Percentiles rank a stretch among this genome's conserved stretches.
Evolutionary conservation across 1,284 basidiomycete genomes (phyloP).

Genomic region (Rhodotorula mucilaginosa): DNA sequence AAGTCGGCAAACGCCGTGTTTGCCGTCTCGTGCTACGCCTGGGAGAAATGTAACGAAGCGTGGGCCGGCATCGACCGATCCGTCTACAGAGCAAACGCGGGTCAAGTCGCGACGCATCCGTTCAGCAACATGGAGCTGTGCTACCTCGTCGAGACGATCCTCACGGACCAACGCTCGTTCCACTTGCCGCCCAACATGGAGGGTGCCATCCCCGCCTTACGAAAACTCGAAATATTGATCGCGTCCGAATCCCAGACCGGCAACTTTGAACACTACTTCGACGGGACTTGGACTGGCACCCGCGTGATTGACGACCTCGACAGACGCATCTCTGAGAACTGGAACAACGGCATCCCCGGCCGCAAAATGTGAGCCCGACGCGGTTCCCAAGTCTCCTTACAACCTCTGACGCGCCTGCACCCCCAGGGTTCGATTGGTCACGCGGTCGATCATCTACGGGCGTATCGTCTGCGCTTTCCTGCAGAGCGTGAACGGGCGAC

Average conservation of each 20-base stretch:
- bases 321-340: not conserved
- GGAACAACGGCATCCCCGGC: not conserved
- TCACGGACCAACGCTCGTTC: too few relatives aligned
- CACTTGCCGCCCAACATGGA: too few relatives aligned
- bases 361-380: not conserved
- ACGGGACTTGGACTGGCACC: not conserved
- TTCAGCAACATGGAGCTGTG: too few relatives aligned
- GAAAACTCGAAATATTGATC: not conserved
- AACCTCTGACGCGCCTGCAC: too few relatives aligned
- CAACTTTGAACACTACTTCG: not conserved
- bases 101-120: too few relatives aligned
- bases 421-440: not conserved
- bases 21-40: too few relatives aligned
- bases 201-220: too few relatives aligned
- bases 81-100: too few relatives aligned
- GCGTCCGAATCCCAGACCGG: not conserved
- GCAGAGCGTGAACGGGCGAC: not conserved
- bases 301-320: constrained; percentile 1
- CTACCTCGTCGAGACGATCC: too few relatives aligned
- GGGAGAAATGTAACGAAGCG: too few relatives aligned
- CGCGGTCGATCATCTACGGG: not conserved
- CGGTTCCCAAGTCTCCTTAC: not conserved
- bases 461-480: not conserved
- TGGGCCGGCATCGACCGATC: too few relatives aligned
- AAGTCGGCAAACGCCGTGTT: too few relatives aligned